Evolutionary conservation across 169 alveolate genomes (phyloP).

Genomic region (Babesia ovata): DNA sequence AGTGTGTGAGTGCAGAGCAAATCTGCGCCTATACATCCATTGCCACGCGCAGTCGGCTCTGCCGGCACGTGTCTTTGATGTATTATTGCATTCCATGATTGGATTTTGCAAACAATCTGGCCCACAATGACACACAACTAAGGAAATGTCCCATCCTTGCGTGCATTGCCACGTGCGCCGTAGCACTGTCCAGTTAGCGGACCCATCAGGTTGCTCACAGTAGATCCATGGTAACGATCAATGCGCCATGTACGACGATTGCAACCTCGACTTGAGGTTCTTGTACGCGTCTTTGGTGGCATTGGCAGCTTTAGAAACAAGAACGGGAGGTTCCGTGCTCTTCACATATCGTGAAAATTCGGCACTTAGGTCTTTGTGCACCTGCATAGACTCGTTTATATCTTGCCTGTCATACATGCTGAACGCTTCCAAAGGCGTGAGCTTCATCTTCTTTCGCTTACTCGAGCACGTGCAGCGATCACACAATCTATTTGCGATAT

Average conservation of each 20-base stretch:
- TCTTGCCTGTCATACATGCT: conserved; percentile 56
- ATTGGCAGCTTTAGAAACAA: neutral
- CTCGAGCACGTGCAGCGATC: conserved; percentile 14
- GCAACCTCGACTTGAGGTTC: conserved; percentile 6
- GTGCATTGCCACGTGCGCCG: no score
- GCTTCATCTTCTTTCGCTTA: conserved; percentile 14
- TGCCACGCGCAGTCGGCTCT: no score
- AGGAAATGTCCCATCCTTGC: no score
- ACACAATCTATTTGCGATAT: conserved; percentile 60
- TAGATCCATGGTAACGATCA: no score
- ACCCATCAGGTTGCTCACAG: no score
- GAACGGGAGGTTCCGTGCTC: conserved; percentile 20
- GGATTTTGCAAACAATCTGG: no score
- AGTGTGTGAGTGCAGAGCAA: neutral
- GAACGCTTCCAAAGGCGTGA: conserved; percentile 57
- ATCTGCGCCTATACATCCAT: neutral
- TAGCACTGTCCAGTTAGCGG: no score
- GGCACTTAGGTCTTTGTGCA: conserved; percentile 34
- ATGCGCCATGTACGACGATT: neutral
- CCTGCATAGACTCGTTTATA: conserved; percentile 43
- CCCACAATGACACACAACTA: no score
- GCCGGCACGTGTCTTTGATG: no score
- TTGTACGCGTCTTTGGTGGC: conserved; percentile 1
- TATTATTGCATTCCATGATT: no score
- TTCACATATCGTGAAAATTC: conserved; percentile 31